Percentiles rank a stretch among this genome's conserved stretches.
Evolutionary conservation across 208 protist genomes (phyloP).

Genomic region (Wallacemonas sp.): DNA sequence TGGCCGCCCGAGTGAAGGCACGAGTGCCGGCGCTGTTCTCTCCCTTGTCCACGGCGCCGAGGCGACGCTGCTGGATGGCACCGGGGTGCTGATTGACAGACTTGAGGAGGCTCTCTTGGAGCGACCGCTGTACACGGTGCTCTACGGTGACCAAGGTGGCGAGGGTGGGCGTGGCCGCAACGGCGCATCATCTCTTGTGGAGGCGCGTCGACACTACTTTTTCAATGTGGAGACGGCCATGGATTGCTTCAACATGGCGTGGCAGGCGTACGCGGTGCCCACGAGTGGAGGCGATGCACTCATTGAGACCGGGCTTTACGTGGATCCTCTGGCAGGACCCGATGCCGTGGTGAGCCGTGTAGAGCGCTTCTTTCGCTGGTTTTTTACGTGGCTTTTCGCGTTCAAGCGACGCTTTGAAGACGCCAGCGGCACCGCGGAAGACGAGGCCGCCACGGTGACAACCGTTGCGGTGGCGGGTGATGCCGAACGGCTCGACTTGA

Average conservation of each 20-base stretch:
- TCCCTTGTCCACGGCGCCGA: conserved; percentile 24
- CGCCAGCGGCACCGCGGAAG: neutral
- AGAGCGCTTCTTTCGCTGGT: conserved; percentile 14
- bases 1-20: neutral
- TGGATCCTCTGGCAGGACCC: conserved; percentile 29
- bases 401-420: conserved; percentile 1
- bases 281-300: conserved; percentile 18
- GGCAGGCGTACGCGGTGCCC: conserved; percentile 51
- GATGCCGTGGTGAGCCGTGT: conserved; percentile 20
- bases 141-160: neutral
- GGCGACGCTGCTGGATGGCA: conserved; percentile 27
- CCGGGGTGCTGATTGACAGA: conserved; percentile 31
- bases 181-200: neutral
- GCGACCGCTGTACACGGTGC: conserved; percentile 18
- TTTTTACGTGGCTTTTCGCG: neutral
- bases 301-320: conserved; percentile 30
- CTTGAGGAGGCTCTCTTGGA: conserved; percentile 32
- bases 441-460: neutral
- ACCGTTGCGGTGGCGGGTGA: too few relatives aligned
- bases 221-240: conserved; percentile 68
- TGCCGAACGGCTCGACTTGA: too few relatives aligned
- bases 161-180: neutral
- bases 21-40: conserved; percentile 17
- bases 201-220: conserved; percentile 21
- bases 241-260: conserved; percentile 70